Percentiles rank a stretch among this genome's conserved stretches.
Evolutionary conservation across 331 rosid genomes (phyloP).

Genomic region (Pyracantha coccinea): DNA sequence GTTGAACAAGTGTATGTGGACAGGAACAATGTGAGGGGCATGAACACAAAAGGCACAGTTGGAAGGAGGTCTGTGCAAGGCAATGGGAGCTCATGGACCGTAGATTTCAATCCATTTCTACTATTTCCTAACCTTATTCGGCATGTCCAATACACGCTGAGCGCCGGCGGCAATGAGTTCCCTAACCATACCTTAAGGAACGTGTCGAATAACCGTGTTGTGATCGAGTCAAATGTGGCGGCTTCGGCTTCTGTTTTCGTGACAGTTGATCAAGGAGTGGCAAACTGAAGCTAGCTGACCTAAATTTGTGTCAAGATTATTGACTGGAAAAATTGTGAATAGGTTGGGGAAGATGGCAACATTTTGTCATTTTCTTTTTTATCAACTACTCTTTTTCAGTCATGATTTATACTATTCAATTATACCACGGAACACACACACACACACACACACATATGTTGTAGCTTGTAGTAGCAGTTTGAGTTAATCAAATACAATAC

Average conservation of each 20-base stretch:
- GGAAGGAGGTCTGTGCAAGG: slow-evolving; percentile 47
- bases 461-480: background rate
- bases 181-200: slow-evolving; percentile 54
- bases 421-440: background rate
- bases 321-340: slow-evolving; percentile 33
- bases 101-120: slow-evolving; percentile 55
- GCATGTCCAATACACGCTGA: slow-evolving; percentile 66
- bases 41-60: slow-evolving; percentile 53
- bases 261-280: slow-evolving; percentile 47
- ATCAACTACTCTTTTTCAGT: background rate
- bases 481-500: background rate
- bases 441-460: background rate
- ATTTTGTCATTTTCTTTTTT: background rate
- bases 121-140: slow-evolving; percentile 63
- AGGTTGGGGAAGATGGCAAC: slow-evolving; percentile 8
- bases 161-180: slow-evolving; percentile 20
- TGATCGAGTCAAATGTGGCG: slow-evolving; percentile 45
- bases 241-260: slow-evolving; percentile 46
- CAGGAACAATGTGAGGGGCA: slow-evolving; percentile 64
- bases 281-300: slow-evolving; percentile 21
- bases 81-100: slow-evolving; percentile 63
- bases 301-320: background rate
- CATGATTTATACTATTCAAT: background rate
- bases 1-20: slow-evolving; percentile 67
- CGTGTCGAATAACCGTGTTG: slow-evolving; percentile 52